phyloP scores from a whole-genome alignment of 2,329 filamentous ascomycete genomes.

The Exophiala spinifera region DNA sequence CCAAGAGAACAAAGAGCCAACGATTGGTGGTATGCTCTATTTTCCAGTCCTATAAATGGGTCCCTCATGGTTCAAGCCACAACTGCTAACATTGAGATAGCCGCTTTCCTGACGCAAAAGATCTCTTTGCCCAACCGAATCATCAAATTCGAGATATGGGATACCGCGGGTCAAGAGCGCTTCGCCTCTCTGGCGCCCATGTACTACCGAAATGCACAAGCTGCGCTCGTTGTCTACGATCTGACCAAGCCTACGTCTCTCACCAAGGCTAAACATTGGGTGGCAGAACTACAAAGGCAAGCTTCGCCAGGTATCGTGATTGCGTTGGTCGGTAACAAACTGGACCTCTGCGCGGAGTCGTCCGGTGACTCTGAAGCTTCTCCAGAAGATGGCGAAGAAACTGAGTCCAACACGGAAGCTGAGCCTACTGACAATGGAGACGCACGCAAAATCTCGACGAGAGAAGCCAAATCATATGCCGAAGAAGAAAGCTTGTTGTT shows the following conservation, averaged over 20 bases:
- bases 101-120: constrained; percentile 97
- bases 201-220: constrained; percentile 99
- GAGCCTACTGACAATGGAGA: constrained; percentile 65
- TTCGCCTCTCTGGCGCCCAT: constrained; percentile 95
- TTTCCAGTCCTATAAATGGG: neutral
- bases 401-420: constrained; percentile 47
- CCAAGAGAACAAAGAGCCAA: constrained; percentile 99
- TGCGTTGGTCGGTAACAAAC: constrained; percentile 93
- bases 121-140: constrained; percentile 86
- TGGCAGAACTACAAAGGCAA: constrained; percentile 93
- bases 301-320: constrained; percentile 96
- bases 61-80: neutral
- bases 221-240: constrained; percentile 96
- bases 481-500: constrained; percentile 93
- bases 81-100: constrained; percentile 46
- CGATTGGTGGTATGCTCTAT: constrained; percentile 76
- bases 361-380: constrained; percentile 45
- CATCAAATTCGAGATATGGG: constrained; percentile 95
- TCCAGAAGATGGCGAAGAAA: constrained; percentile 36
- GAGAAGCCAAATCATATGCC: constrained; percentile 87
- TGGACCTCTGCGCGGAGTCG: constrained; percentile 70
- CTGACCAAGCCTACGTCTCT: constrained; percentile 94
- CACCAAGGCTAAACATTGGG: constrained; percentile 97
- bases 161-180: constrained; percentile 95
- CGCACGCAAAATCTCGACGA: constrained; percentile 83